These are phyloP conservation scores for Saccharomyces hybrid DNA, from an alignment of 1,139 yeast genomes.

Conservation along the genomic window DNA sequence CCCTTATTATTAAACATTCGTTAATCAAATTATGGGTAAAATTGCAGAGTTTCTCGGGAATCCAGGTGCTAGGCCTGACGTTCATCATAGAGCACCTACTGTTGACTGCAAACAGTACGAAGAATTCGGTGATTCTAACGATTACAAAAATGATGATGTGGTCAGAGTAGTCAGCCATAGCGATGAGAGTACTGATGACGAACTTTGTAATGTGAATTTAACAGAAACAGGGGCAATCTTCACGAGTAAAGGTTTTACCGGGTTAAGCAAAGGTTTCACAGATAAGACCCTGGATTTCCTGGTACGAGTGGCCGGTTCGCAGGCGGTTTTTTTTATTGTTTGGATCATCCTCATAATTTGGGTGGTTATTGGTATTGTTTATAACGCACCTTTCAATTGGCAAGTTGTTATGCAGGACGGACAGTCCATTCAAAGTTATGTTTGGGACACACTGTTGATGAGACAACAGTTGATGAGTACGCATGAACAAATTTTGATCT, in stretches of 20 bases:
- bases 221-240: conserved; percentile 7
- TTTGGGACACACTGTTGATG: conserved; percentile 37
- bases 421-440: conserved; percentile 35
- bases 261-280: conserved; percentile 17
- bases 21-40: conserved; percentile 1
- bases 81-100: conserved; percentile 1
- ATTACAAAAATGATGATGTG: neutral
- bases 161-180: neutral
- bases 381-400: conserved; percentile 33
- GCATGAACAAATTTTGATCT: conserved; percentile 22
- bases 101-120: neutral
- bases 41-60: conserved; percentile 2
- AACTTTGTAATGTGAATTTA: conserved; percentile 1
- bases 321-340: conserved; percentile 23
- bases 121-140: neutral
- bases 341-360: conserved; percentile 31
- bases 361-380: conserved; percentile 32
- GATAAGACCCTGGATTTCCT: conserved; percentile 20
- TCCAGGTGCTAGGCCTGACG: conserved; percentile 4
- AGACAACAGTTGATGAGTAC: conserved; percentile 34
- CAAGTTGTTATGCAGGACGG: conserved; percentile 40
- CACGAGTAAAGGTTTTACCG: conserved; percentile 23
- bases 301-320: conserved; percentile 30
- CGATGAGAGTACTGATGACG: conserved; percentile 1
- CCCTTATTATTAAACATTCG: neutral